Base-by-base conservation (phyloP, 345 rosid species). In the Raphanus raphanistrum region DNA sequence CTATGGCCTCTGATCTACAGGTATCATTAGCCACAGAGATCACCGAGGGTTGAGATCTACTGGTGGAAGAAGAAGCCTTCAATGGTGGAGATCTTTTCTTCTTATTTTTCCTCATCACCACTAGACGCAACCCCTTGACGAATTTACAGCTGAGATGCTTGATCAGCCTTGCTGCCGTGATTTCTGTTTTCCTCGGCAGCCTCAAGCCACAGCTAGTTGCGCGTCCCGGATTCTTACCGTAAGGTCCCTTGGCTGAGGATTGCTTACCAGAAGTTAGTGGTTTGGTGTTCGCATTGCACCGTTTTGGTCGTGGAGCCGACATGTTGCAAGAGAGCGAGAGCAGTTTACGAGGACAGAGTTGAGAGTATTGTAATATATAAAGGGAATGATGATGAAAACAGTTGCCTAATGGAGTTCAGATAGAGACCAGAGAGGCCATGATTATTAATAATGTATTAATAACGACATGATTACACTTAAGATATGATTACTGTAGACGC, bases 1-100 rank as follows among this genome's bases (percentile, higher is more conserved):
- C 86, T 26, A 93, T 89, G 5, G 93, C 91, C 70, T 89, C 88
- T 70, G 74, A 82, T 79, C 90, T 86, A 10, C 84, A 83, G 28
- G 85, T 71, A 79, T 93, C 96, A 35, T 50, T 64, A 0, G 29
- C 27, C 27, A 82, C 52, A 21, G 87, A 74, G 41, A 86, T 79
- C 41, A 76, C 80, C 4, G 72, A 77, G 10, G 86, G 73, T 36
- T 75, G 83, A 61, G 87, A 76, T 85, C 76, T 83, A 60, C 81
- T 76, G 2, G 89, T 77, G 15, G 88, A 84, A 67, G 88, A 84
- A 67, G 87, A 70, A 74, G 82, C 75, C 76, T 78, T 71, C 36
- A 1, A 15, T 33, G 82, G 68, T 70, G 83, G 58, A 43, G 82
- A 72, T 52, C 85, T 76, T 33, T 78, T 82, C 74, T 81, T 83